phyloP scores from a whole-genome alignment of 163 green algal species.

The Scenedesmus sp. region DNA sequence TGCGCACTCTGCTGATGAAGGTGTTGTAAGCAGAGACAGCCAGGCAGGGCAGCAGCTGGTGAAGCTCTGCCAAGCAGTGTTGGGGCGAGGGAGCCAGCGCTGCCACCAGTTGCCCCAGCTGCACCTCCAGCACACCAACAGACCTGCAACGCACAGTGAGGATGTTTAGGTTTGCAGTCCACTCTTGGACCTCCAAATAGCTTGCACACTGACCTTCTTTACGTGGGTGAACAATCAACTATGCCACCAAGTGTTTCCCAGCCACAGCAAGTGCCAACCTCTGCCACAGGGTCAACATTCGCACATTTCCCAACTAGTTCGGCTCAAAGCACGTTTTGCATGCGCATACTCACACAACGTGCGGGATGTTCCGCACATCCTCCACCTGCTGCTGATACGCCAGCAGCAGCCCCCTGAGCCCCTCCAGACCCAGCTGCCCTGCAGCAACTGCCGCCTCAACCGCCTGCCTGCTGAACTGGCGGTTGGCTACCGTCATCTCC shows the following conservation, averaged over 20 bases:
- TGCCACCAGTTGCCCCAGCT: constrained; percentile 49
- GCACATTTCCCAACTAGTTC: not conserved
- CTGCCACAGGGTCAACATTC: not conserved
- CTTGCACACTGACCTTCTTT: not conserved
- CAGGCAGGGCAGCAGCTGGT: constrained; percentile 60
- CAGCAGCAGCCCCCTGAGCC: constrained; percentile 44
- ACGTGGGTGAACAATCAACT: no score
- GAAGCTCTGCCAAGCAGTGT: constrained; percentile 53
- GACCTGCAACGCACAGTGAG: not conserved
- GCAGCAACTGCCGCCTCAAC: constrained; percentile 1
- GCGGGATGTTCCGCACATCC: constrained; percentile 49
- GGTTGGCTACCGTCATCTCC: constrained; percentile 39
- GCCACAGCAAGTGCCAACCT: not conserved
- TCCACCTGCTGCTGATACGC: constrained; percentile 53
- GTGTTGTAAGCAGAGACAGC: constrained; percentile 62
- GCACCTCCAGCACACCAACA: constrained; percentile 56
- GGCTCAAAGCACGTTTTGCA: not conserved
- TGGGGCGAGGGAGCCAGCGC: constrained; percentile 57
- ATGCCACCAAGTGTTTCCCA: no score
- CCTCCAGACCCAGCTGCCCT: constrained; percentile 8
- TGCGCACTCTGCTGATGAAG: constrained; percentile 78
- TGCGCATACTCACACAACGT: constrained; percentile 31
- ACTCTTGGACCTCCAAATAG: not conserved
- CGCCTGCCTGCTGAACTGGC: not conserved
- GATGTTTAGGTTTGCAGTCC: not conserved